A percentile compares a stretch with the other conserved stretches of the same genome.
Evolutionary conservation across 352 stramenopile species (phyloP).

Genomic region (Phytophthora parvispora): DNA sequence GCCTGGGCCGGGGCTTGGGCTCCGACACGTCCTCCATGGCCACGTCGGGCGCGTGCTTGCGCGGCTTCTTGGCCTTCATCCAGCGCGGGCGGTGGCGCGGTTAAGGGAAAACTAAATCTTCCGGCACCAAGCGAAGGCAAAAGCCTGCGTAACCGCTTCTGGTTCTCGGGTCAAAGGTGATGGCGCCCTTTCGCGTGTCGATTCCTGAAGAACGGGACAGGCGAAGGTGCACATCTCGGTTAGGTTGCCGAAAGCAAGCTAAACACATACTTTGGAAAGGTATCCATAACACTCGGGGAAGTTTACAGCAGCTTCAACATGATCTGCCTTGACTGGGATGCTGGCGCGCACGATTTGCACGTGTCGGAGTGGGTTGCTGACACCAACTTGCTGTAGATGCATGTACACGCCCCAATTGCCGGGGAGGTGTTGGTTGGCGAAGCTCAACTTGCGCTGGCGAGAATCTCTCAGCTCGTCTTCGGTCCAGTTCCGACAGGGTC

Average conservation of each 20-base stretch:
- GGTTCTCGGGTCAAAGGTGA: neutral
- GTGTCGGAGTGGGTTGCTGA: neutral
- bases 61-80: slow-evolving; percentile 25
- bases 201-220: slow-evolving; percentile 1
- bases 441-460: no score
- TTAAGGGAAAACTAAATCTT: neutral
- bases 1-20: slow-evolving; percentile 2
- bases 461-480: no score
- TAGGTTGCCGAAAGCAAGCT: neutral
- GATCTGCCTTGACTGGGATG: neutral
- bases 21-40: slow-evolving; percentile 23
- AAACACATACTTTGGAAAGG: neutral
- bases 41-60: slow-evolving; percentile 15
- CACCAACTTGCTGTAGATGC: no score
- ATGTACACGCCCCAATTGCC: no score
- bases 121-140: neutral
- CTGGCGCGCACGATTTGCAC: neutral
- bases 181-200: neutral
- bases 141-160: slow-evolving; percentile 1
- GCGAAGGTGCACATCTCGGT: neutral
- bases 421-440: no score
- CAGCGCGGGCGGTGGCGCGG: neutral
- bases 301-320: neutral
- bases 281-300: neutral
- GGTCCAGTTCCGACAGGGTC: no score